phyloP scores from a whole-genome alignment of 2,329 filamentous ascomycete species.

The Phyllosticta citriasiana region DNA sequence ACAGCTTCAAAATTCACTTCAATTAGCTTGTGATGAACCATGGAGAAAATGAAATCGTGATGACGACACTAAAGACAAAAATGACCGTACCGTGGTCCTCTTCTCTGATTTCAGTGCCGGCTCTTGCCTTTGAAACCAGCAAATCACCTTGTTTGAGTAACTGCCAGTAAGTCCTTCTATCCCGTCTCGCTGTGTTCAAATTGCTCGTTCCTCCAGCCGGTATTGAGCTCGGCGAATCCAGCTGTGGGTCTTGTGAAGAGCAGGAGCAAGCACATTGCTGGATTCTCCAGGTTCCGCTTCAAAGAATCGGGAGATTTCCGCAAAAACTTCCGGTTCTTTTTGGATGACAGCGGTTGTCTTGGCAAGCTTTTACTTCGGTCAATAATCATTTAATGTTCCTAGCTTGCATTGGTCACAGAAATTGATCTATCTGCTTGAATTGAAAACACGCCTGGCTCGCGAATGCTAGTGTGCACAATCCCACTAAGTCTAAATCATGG shows the following conservation, averaged over 20 bases:
- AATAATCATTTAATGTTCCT: too few species aligned
- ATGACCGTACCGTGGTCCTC: conserved; percentile 37
- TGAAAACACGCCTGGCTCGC: too few species aligned
- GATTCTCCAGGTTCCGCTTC: background rate
- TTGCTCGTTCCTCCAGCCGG: background rate
- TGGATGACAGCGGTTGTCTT: background rate
- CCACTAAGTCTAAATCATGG: too few species aligned
- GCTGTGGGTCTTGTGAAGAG: background rate
- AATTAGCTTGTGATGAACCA: conserved; percentile 36
- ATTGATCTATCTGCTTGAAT: too few species aligned
- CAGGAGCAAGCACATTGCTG: background rate
- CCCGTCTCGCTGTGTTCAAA: background rate
- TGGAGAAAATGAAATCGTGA: conserved; percentile 34
- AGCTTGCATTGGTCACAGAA: too few species aligned
- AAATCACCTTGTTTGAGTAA: background rate
- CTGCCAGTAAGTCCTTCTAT: background rate
- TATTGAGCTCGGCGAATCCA: background rate
- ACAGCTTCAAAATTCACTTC: conserved; percentile 35
- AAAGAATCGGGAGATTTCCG: background rate
- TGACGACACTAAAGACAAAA: conserved; percentile 35
- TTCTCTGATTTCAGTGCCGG: conserved; percentile 32
- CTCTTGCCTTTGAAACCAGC: background rate
- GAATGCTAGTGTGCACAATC: too few species aligned
- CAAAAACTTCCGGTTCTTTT: background rate
- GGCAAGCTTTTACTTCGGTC: background rate